A percentile compares a stretch with the other conserved stretches of the same genome.
These are phyloP conservation scores for Lolium multiflorum DNA, from an alignment of 176 grass and related monocot genomes.

Conservation along the genomic window DNA sequence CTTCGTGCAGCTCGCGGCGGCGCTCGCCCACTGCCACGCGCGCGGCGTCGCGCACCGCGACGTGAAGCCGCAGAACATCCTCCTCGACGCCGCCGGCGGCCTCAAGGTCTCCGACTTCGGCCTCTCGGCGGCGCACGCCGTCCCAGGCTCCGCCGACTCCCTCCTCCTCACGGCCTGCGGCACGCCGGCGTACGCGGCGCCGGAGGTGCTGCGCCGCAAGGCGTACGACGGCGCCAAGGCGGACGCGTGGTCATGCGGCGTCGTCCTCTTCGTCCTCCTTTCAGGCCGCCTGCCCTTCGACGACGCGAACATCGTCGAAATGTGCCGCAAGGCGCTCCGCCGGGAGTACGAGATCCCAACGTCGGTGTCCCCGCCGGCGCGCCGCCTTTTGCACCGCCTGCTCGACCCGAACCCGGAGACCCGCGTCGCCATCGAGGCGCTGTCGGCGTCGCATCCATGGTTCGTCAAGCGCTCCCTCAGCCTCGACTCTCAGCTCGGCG, in stretches of 20 bases:
- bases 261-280: conserved; percentile 87
- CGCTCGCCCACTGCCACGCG: conserved; percentile 71
- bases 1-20: conserved; percentile 71
- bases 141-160: conserved; percentile 51
- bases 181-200: conserved; percentile 75
- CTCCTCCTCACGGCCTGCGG: conserved; percentile 73
- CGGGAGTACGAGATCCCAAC: conserved; percentile 68
- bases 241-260: conserved; percentile 88
- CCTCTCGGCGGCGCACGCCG: conserved; percentile 54
- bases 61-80: conserved; percentile 85
- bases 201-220: conserved; percentile 65
- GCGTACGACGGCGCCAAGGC: conserved; percentile 86
- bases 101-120: conserved; percentile 99
- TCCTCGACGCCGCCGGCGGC: conserved; percentile 68
- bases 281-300: conserved; percentile 70
- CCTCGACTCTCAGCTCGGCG: conserved; percentile 75
- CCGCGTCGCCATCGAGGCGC: conserved; percentile 51
- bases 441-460: conserved; percentile 64
- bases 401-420: conserved; percentile 81
- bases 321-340: conserved; percentile 58
- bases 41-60: conserved; percentile 77
- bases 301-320: conserved; percentile 69
- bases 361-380: conserved; percentile 59
- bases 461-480: conserved; percentile 75
- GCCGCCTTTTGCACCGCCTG: conserved; percentile 59